A percentile compares a stretch with the other conserved stretches of the same genome.
These are phyloP conservation scores for Plectosphaerella plurivora DNA, from an alignment of 2,329 filamentous ascomycete species.

Conservation along the genomic window DNA sequence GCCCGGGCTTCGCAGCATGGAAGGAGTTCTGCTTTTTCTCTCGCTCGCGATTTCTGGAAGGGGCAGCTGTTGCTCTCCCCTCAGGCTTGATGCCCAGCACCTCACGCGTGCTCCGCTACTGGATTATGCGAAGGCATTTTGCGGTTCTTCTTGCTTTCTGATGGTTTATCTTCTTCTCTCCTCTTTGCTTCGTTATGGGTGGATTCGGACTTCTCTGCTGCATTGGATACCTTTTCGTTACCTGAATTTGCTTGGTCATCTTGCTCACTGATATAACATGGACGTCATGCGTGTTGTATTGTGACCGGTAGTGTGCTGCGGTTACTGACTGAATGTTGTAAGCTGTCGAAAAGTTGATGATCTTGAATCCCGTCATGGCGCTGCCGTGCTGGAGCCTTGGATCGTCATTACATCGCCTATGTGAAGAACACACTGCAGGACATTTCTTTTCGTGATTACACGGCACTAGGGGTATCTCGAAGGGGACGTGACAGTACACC, in stretches of 20 bases:
- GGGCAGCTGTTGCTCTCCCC: not conserved
- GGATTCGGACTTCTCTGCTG: not conserved
- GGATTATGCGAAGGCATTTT: not conserved
- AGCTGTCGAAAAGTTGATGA: too few relatives aligned
- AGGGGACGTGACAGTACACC: too few relatives aligned
- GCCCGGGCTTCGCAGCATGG: constrained; percentile 1
- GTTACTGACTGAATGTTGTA: too few relatives aligned
- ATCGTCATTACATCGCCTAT: too few relatives aligned
- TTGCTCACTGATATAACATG: too few relatives aligned
- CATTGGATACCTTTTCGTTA: constrained; percentile 9
- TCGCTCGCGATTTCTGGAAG: not conserved
- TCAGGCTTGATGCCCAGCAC: not conserved
- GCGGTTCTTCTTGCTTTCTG: constrained; percentile 4
- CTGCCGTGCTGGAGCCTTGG: too few relatives aligned
- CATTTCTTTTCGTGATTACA: too few relatives aligned
- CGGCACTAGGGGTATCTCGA: too few relatives aligned
- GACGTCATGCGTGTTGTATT: too few relatives aligned
- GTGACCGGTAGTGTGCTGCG: too few relatives aligned
- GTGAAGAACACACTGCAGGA: too few relatives aligned
- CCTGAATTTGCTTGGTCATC: not conserved
- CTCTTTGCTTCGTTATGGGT: constrained; percentile 8
- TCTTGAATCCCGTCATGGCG: too few relatives aligned
- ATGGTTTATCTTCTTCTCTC: constrained; percentile 6
- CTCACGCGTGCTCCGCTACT: constrained; percentile 3
- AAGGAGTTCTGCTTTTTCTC: constrained; percentile 2